Base-by-base conservation (phyloP, 2,329 filamentous ascomycete species). In the Colletotrichum sp. region DNA sequence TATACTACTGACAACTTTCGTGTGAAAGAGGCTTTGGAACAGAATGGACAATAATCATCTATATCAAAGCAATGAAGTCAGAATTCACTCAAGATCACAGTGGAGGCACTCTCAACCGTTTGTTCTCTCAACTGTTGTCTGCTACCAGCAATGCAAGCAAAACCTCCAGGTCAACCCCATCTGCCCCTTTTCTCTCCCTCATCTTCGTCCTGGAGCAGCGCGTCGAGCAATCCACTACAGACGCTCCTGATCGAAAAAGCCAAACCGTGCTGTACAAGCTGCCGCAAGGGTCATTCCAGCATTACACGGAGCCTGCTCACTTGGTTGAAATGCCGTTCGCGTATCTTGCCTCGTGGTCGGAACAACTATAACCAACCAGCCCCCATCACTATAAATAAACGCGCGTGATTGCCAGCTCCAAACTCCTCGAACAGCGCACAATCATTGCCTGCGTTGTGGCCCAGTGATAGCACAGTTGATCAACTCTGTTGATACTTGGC, bases 381-480 rank as follows among this genome's bases (percentile, higher is more conserved):
- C n/a, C 7, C n/a, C n/a, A 12, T 48, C 18, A 48, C 43, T 48
- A 48, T 48, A 7, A 48, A 12, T 12, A 48, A 21, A 6, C 1
- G 6, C 18, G 18, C 18, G 6, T 48, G 4, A 7, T 21, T 21
- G 9, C 18, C 43, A 48, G 10, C 10, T 48, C 18, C 6, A 21
- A 7, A 21, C 8, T 21, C 43, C 10, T 48, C n/a, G 43, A 13
- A 6, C 38, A n/a, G 4, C 8, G n/a, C 18, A 48, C 18, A 48
- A 48, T 21, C 5, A 0, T 6, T 6, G 3, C 18, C 18, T 0
- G 38, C 18, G 1, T 48, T n/a, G 5, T n/a, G 38, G 4, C 10
- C 18, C 3, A 48, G n/a, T 48, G n/a, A 21, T 21, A 13, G 43
- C 43, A 13, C 43, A 21, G 1, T 13, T 13, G 1, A 48, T 21